phyloP scores from a whole-genome alignment of 2,329 filamentous ascomycete genomes.

The Immersiporthe knoxdaviesiana region DNA sequence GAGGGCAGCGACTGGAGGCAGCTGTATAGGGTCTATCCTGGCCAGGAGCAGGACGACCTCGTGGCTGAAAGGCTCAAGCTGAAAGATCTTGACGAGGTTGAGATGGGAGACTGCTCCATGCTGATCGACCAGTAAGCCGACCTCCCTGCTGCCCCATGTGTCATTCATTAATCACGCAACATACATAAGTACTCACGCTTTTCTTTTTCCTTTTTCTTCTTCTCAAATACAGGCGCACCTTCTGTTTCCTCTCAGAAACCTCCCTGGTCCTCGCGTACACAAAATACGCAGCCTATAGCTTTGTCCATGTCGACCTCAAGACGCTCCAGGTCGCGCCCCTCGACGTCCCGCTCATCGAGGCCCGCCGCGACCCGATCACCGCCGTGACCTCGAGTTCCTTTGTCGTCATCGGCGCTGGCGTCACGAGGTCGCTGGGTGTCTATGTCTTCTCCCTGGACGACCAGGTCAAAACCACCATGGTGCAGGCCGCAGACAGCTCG shows the following conservation, averaged over 20 bases:
- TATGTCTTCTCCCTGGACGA: slow-evolving; percentile 40
- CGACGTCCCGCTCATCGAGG: slow-evolving; percentile 38
- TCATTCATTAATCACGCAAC: too few species aligned
- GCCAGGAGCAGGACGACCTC: slow-evolving; percentile 31
- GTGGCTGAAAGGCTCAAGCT: slow-evolving; percentile 38
- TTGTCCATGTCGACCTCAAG: slow-evolving; percentile 40
- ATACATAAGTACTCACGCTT: too few species aligned
- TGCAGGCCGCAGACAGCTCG: slow-evolving; percentile 39
- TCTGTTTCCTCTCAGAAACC: slow-evolving; percentile 36
- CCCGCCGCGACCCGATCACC: slow-evolving; percentile 39
- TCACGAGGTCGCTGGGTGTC: slow-evolving; percentile 36
- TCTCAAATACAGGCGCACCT: slow-evolving; percentile 18
- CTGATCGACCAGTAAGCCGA: slow-evolving; percentile 38
- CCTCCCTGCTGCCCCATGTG: too few species aligned
- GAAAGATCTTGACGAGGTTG: slow-evolving; percentile 46
- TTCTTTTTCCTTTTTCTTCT: too few species aligned
- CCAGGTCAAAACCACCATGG: slow-evolving; percentile 28
- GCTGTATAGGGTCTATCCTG: slow-evolving; percentile 44
- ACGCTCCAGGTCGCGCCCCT: slow-evolving; percentile 37
- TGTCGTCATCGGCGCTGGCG: slow-evolving; percentile 43
- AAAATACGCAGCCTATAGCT: slow-evolving; percentile 19
- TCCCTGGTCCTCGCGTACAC: slow-evolving; percentile 39
- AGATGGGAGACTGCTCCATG: slow-evolving; percentile 42
- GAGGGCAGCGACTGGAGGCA: slow-evolving; percentile 48
- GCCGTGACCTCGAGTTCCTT: slow-evolving; percentile 41